Base-by-base conservation (phyloP, 2,329 filamentous ascomycete species). In the Coniosporium tulheliwenetii region DNA sequence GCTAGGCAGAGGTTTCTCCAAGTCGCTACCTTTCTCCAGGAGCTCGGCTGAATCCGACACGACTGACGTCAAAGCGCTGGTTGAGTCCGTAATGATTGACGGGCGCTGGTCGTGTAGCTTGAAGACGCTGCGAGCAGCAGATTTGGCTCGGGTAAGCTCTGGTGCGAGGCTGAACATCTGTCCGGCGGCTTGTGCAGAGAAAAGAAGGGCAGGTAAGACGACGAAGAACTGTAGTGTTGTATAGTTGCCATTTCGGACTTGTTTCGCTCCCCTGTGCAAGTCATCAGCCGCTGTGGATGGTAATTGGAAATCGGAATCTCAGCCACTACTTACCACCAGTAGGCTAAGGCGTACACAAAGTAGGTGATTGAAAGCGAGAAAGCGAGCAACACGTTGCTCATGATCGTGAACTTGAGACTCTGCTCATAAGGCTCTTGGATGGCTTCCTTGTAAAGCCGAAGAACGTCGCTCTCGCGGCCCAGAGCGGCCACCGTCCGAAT, bases 401-500 rank as follows among this genome's bases (percentile, higher is more conserved):
- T 81, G 44, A 85, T 58, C 30, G 94, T 74, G 0, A 85, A 91
- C 9, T 71, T 69, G 32, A 93, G 59, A 45, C 81, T 84, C 37
- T 68, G 66, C 41, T 70, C 72, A 39, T 78, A 77, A 56, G 93
- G 85, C 1, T 52, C 53, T 1, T 70, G 77, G 30, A 91, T 72
- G 38, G 75, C 76, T 2, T 61, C 56, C 44, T 74, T 78, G 64
- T 93, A 98, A 40, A 77, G 70, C 2, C 61, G 52, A 50, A 85
- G 71, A 2, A 96, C 85, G 52, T 94, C 85, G 0, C 73, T 61
- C 62, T 98, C 91, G 8, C 89, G 76, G 0, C 87, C 94, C 36
- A 98, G 71, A 8, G 85, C 84, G 3, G 87, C 89, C 8, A 96
- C 87, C 2, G 91, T 96, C 39, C 89, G 81, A 48, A 96, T 95